Base-by-base conservation (phyloP, 2,329 filamentous ascomycete species). In the Cercospora brassicicola region DNA sequence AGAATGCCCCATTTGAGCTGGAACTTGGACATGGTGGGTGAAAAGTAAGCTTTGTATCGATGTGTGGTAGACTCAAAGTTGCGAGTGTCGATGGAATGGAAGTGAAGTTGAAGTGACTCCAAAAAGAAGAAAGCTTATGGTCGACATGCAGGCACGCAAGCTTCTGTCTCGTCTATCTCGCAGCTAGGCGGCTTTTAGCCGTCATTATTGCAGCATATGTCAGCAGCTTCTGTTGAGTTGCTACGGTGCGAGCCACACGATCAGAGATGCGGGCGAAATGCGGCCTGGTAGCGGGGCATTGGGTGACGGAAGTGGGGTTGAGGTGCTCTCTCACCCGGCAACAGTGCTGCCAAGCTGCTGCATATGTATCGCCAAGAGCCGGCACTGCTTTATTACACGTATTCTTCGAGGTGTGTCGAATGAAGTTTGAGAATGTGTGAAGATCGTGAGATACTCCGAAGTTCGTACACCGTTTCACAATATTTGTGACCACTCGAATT, bases 1-100 rank as follows among this genome's bases (percentile, higher is more conserved):
- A 84, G 79, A 69, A 84, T 84, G 61, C 83, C 77, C 77, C 77
- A 78, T 72, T 76, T 77, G 64, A 78, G 70, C 60, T 77, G 73
- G 69, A 75, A 78, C 55, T 77, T 78, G 51, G 74, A 76, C 76
- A 78, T 78, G 36, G 15, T 68, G 36, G 48, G 30, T 13, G 26
- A 7, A 31, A n/a, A 30, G 9, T 26, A 11, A 26, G 39, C 8
- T 15, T 18, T 61, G 59, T 45, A 26, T 8, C 36, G 36, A 42
- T 42, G 15, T 8, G 15, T n/a, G 36, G 36, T 31, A 20, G n/a
- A 18, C n/a, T 36, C 55, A 33, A 36, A 18, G 55, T 23, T 20
- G 55, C 26, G 28, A 36, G 33, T 36, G 33, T 36, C 33, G 33
- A 36, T 31, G n/a, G 28, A 57, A 33, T n/a, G 8, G 28, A 36